Evolutionary conservation across 2,329 filamentous ascomycete species (phyloP).

Genomic region (Talaromyces piceae): DNA sequence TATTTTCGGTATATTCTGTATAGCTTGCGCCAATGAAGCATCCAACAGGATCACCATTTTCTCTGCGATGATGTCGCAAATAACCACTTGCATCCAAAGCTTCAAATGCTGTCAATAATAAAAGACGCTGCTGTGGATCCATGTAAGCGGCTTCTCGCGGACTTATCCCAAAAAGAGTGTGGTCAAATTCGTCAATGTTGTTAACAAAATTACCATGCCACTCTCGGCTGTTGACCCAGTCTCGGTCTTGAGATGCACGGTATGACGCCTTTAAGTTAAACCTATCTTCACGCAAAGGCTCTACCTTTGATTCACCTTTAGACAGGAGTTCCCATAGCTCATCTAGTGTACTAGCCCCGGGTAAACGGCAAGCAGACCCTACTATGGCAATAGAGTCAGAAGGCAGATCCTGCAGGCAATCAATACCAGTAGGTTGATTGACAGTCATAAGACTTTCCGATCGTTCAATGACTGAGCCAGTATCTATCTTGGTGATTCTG

Average conservation of each 20-base stretch:
- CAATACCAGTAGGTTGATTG: neutral
- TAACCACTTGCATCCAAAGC: slow-evolving; percentile 22
- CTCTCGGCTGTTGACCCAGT: slow-evolving; percentile 11
- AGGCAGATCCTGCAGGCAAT: neutral
- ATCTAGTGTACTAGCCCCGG: slow-evolving; percentile 21
- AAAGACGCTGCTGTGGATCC: slow-evolving; percentile 22
- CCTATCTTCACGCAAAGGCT: neutral
- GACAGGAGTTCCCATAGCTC: slow-evolving; percentile 25
- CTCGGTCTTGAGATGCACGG: slow-evolving; percentile 9
- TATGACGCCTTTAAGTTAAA: slow-evolving; percentile 7
- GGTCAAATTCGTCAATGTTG: slow-evolving; percentile 16
- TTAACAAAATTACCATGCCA: slow-evolving; percentile 10
- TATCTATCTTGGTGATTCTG: neutral
- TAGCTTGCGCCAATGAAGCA: slow-evolving; percentile 20
- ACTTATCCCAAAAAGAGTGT: slow-evolving; percentile 13
- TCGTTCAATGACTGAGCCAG: neutral
- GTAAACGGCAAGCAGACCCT: slow-evolving; percentile 23
- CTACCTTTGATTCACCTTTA: slow-evolving; percentile 11
- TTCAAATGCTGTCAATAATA: slow-evolving; percentile 20
- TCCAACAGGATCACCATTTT: slow-evolving; percentile 16
- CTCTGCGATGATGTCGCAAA: slow-evolving; percentile 6
- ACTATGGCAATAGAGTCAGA: slow-evolving; percentile 21
- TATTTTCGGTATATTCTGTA: slow-evolving; percentile 22
- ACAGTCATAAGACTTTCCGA: neutral
- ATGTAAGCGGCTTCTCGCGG: slow-evolving; percentile 10